These are phyloP conservation scores for Rubia yunnanensis DNA, from an alignment of 257 asterid genomes.

Conservation along the genomic window DNA sequence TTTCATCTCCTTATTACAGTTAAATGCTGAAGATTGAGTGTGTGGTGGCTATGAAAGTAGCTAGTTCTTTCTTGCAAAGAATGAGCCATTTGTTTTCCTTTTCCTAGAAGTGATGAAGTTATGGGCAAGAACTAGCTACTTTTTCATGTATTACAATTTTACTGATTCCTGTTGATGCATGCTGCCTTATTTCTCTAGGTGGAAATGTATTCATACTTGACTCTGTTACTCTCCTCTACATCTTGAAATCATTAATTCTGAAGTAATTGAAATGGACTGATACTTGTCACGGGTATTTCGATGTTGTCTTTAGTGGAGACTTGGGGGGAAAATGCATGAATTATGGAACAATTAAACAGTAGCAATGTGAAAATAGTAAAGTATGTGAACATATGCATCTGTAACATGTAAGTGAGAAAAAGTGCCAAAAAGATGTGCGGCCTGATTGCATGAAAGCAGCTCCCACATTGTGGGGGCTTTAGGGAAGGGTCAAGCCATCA, in stretches of 20 bases:
- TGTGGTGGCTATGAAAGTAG: background rate
- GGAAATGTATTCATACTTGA: background rate
- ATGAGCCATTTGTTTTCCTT: background rate
- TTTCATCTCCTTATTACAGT: background rate
- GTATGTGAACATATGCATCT: background rate
- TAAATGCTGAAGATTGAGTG: background rate
- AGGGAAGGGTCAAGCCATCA: background rate
- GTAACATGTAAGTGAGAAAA: background rate
- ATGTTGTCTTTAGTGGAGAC: background rate
- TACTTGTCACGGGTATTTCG: background rate
- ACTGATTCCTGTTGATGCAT: background rate
- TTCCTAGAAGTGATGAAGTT: background rate
- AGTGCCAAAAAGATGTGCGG: background rate
- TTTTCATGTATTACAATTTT: background rate
- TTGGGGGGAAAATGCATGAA: background rate
- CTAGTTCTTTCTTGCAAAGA: background rate
- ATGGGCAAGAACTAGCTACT: background rate
- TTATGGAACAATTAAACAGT: background rate
- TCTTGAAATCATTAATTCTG: background rate
- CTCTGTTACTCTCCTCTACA: background rate
- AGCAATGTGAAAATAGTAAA: background rate
- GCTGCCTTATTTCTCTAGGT: background rate
- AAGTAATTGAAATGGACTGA: background rate
- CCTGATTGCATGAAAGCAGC: slow-evolving; percentile 1
- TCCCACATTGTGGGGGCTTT: background rate